A percentile compares a stretch with the other conserved stretches of the same genome.
Evolutionary conservation across 345 rosid species (phyloP).

Genomic region (rapeseed (Brassica napus)): Da-Ae NC_063444.1:47277001-47277500

Average conservation of each 20-base stretch:
- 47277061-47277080: slow-evolving; percentile 15
- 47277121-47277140: neutral
- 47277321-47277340: slow-evolving; percentile 67
- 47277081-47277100: slow-evolving; percentile 24
- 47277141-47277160: neutral
- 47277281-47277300: slow-evolving; percentile 70
- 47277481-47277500: slow-evolving; percentile 40
- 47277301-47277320: slow-evolving; percentile 83
- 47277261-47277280: slow-evolving; percentile 67
- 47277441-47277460: slow-evolving; percentile 46
- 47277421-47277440: slow-evolving; percentile 45
- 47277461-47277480: slow-evolving; percentile 41
- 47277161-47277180: slow-evolving; percentile 51
- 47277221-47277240: slow-evolving; percentile 23
- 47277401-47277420: slow-evolving; percentile 45
- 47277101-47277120: neutral
- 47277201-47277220: slow-evolving; percentile 34
- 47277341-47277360: slow-evolving; percentile 46
- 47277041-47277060: slow-evolving; percentile 41
- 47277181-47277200: slow-evolving; percentile 41
- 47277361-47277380: slow-evolving; percentile 46
- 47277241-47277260: slow-evolving; percentile 64
- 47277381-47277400: slow-evolving; percentile 45
- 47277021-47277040: slow-evolving; percentile 12
- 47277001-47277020: slow-evolving; percentile 39